A percentile compares a stretch with the other conserved stretches of the same genome.
phyloP scores from a whole-genome alignment of 331 rosid species.

The Malus hybrid region DNA sequence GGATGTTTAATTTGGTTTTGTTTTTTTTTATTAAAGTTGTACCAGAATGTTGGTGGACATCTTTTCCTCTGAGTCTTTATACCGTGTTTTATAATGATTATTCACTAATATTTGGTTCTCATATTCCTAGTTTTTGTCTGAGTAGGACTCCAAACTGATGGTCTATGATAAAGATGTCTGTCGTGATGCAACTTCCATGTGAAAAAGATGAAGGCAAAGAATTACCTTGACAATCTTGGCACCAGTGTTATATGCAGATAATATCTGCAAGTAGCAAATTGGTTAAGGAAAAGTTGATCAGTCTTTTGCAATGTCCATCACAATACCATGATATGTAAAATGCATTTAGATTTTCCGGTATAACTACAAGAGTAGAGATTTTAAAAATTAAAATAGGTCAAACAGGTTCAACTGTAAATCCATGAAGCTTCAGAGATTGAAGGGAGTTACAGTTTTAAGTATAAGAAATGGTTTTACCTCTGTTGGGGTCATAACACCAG shows the following conservation, averaged over 20 bases:
- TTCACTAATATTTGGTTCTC: too few species aligned
- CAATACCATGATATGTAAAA: not conserved
- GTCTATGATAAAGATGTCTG: not conserved
- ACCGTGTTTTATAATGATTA: too few species aligned
- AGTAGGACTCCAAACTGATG: not conserved
- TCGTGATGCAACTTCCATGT: not conserved
- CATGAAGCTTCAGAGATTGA: slow-evolving; percentile 3
- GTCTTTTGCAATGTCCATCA: not conserved
- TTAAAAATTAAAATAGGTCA: not conserved
- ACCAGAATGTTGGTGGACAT: too few species aligned
- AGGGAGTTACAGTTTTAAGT: not conserved
- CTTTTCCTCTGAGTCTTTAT: too few species aligned
- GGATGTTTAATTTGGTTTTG: too few species aligned
- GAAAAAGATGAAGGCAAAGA: slow-evolving; percentile 5
- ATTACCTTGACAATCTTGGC: slow-evolving; percentile 79
- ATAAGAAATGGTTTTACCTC: slow-evolving; percentile 47
- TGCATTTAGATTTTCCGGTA: not conserved
- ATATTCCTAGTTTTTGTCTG: too few species aligned
- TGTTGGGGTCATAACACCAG: slow-evolving; percentile 94
- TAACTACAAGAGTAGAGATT: not conserved
- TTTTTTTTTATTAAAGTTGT: too few species aligned
- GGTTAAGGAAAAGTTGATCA: not conserved
- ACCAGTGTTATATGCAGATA: slow-evolving; percentile 59
- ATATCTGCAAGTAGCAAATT: slow-evolving; percentile 45
- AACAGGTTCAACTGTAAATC: not conserved